Conservation (phyloP, 148 eudicot species). For the Talinum fruticosum region DNA sequence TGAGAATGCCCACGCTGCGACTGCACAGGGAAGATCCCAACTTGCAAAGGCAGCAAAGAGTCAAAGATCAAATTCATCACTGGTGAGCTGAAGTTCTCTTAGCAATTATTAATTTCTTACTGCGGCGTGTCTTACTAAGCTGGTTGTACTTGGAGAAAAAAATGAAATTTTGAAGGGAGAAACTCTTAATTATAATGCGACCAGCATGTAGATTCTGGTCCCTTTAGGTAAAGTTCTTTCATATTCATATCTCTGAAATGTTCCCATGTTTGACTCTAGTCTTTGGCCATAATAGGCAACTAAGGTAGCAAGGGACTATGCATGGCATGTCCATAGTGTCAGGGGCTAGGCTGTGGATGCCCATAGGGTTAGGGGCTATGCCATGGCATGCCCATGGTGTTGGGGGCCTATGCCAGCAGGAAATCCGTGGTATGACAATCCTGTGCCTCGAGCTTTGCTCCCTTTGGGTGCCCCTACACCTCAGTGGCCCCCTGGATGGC, state of each 20-base stretch:
- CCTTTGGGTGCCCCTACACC: no score
- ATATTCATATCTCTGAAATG: neutral
- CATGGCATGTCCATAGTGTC: no score
- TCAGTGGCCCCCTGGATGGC: no score
- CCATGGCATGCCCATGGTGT: no score
- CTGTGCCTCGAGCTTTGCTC: no score
- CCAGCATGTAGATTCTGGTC: neutral
- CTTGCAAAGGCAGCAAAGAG: constrained; percentile 81
- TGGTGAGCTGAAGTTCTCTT: constrained; percentile 45
- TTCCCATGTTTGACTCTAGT: neutral
- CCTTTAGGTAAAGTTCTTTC: neutral
- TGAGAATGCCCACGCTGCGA: constrained; percentile 77
- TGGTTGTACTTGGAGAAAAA: neutral
- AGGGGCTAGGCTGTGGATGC: no score
- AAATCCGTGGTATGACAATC: no score
- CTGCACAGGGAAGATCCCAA: constrained; percentile 71
- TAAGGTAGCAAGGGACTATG: no score
- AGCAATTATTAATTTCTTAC: neutral
- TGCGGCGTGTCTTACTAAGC: no score
- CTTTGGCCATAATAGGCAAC: no score
- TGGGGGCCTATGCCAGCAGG: no score
- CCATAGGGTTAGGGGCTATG: no score
- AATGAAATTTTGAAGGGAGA: neutral
- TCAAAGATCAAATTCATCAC: constrained; percentile 84
- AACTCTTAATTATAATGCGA: neutral